phyloP scores from a whole-genome alignment of 768 basidiomycete species.

The Russula sp. region DNA sequence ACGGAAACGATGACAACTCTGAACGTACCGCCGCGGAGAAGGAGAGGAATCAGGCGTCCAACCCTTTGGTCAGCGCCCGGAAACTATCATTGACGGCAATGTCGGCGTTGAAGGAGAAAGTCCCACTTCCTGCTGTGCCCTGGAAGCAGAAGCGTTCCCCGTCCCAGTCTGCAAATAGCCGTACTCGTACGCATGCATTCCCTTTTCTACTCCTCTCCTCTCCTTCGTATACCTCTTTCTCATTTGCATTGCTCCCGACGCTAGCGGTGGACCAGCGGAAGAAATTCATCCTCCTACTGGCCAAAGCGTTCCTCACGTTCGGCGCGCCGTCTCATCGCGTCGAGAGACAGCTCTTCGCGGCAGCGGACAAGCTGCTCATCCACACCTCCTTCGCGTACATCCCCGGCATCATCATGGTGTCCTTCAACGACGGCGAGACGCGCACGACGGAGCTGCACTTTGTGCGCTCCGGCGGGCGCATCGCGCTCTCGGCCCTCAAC shows the following conservation, averaged over 20 bases:
- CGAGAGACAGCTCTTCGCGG: constrained; percentile 79
- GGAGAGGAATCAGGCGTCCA: not conserved
- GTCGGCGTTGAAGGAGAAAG: constrained; percentile 9
- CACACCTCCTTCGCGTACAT: constrained; percentile 81
- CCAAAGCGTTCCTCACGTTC: constrained; percentile 83
- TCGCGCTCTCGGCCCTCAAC: constrained; percentile 78
- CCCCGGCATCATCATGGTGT: constrained; percentile 71
- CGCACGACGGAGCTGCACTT: constrained; percentile 78
- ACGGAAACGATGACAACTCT: not conserved
- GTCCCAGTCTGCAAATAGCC: constrained; percentile 17
- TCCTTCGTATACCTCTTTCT: too few relatives aligned
- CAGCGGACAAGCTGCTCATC: constrained; percentile 70
- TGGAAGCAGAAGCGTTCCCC: constrained; percentile 11
- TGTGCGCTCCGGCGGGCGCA: constrained; percentile 71
- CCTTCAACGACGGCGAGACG: constrained; percentile 70
- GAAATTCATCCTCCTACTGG: constrained; percentile 79
- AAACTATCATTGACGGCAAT: constrained; percentile 12
- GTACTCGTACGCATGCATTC: constrained; percentile 3
- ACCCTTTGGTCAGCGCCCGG: not conserved
- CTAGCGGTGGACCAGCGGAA: constrained; percentile 29
- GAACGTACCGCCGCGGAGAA: not conserved
- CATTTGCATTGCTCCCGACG: too few relatives aligned
- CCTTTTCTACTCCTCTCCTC: not conserved
- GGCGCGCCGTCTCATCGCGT: constrained; percentile 94
- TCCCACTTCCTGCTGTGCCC: constrained; percentile 7